These are phyloP conservation scores for Euryodendron excelsum DNA, from an alignment of 148 eudicot genomes.

Conservation along the genomic window DNA sequence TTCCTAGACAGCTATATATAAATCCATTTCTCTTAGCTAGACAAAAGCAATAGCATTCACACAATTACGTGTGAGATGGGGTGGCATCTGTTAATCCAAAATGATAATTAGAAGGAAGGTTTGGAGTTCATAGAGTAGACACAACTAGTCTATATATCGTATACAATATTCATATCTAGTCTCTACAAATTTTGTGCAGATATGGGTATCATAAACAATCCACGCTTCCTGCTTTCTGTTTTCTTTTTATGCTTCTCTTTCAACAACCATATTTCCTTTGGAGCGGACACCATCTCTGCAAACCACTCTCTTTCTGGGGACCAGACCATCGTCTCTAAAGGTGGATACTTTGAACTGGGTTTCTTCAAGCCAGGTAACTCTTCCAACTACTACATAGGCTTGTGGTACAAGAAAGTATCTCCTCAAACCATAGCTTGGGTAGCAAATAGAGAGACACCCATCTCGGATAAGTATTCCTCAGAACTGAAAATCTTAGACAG, in stretches of 20 bases:
- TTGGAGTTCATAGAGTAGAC: too few relatives aligned
- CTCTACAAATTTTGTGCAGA: neutral
- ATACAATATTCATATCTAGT: too few relatives aligned
- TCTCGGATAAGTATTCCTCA: conserved; percentile 29
- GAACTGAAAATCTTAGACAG: conserved; percentile 33
- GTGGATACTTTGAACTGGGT: conserved; percentile 41
- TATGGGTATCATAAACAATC: neutral
- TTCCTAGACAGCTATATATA: too few relatives aligned
- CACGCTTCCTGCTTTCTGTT: neutral
- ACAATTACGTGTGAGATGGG: too few relatives aligned
- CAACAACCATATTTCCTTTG: conserved; percentile 14
- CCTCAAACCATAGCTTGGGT: conserved; percentile 42
- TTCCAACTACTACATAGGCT: conserved; percentile 36
- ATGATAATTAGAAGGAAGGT: too few relatives aligned
- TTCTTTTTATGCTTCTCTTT: conserved; percentile 16
- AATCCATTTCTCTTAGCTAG: too few relatives aligned
- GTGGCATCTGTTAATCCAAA: too few relatives aligned
- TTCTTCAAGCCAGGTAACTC: conserved; percentile 51
- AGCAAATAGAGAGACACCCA: conserved; percentile 45
- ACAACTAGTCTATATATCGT: too few relatives aligned
- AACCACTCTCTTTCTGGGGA: conserved; percentile 40
- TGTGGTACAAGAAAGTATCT: conserved; percentile 43
- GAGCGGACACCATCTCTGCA: conserved; percentile 41
- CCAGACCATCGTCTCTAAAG: conserved; percentile 43
- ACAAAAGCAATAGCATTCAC: too few relatives aligned